Conservation (phyloP, 2,329 filamentous ascomycete species). For the Ilyonectria robusta region DNA sequence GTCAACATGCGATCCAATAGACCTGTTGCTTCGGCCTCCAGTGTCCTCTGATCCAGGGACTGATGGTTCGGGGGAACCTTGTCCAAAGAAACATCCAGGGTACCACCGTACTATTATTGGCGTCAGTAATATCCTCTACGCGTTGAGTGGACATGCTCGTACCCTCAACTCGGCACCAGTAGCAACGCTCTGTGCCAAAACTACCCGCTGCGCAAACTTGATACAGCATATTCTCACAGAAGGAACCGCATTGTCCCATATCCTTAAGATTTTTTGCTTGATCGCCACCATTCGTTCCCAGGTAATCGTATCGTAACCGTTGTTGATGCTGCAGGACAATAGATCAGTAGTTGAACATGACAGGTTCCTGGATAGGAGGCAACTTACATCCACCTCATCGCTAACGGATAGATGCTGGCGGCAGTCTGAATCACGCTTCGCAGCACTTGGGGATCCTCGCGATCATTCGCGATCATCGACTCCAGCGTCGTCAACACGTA, state of each 20-base stretch:
- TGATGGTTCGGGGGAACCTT: slow-evolving; percentile 89
- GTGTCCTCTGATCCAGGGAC: slow-evolving; percentile 81
- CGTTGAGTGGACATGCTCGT: slow-evolving; percentile 40
- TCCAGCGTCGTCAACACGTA: slow-evolving; percentile 84
- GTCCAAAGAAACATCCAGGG: slow-evolving; percentile 84
- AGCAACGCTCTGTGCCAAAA: slow-evolving; percentile 92
- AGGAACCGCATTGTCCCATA: slow-evolving; percentile 86
- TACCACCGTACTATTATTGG: slow-evolving; percentile 59
- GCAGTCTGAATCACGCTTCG: slow-evolving; percentile 90
- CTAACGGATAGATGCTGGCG: slow-evolving; percentile 92
- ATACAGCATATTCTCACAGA: slow-evolving; percentile 93
- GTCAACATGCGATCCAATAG: slow-evolving; percentile 89
- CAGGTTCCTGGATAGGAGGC: slow-evolving; percentile 28
- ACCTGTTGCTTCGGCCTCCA: slow-evolving; percentile 94
- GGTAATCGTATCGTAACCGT: slow-evolving; percentile 82
- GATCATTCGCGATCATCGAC: slow-evolving; percentile 77
- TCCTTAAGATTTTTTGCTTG: slow-evolving; percentile 88
- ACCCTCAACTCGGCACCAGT: slow-evolving; percentile 86
- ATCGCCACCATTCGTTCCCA: slow-evolving; percentile 93
- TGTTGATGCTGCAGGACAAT: slow-evolving; percentile 78
- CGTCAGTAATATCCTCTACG: slow-evolving; percentile 27
- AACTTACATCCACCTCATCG: slow-evolving; percentile 95
- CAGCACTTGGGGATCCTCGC: slow-evolving; percentile 84
- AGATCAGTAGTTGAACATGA: slow-evolving; percentile 44
- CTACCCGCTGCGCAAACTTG: slow-evolving; percentile 95